Base-by-base conservation (phyloP, 805 yeast species). In the Nakazawaea populi region DNA sequence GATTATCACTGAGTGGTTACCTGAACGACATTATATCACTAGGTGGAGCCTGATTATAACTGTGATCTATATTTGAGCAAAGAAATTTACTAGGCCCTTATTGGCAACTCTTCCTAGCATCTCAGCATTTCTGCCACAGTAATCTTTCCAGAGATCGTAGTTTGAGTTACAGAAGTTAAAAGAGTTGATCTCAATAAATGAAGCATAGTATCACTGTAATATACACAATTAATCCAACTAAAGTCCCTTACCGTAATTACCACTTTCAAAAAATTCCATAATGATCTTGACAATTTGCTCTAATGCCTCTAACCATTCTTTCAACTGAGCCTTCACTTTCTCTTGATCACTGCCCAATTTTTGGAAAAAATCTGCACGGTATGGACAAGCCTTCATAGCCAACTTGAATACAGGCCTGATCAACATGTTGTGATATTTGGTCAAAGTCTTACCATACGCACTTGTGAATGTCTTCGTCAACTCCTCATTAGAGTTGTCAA, bases 351-450 rank as follows among this genome's bases (percentile, higher is more conserved):
- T 75, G 52, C 96, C 96, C 59, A 89, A 77, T 72, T 89, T 89
- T 53, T 68, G 83, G 62, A 88, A 89, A 64, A 89, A 87, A 63
- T 83, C 96, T 65, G 80, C 82, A 73, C 96, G 81, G 70, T 88
- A 90, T 10, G 97, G 97, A 68, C 96, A 88, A 1, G 96, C 95
- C 68, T 87, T 87, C 96, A 89, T 90, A 46, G 97, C 97, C 65
- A 90, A 76, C 71, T 88, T 88, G 79, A 89, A 89, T 48, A 90
- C 82, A 30, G 96, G 96, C 63, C 85, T 86, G 55, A 89, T 76
- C 61, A 89, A 73, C 77, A 89, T 80, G 49, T 85, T 83, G 71
- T 89, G 97, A 70, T 82, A 84, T 68, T 89, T 82, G 53, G 85
- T 77, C 64, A 89, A 77, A 5, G 96, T 89, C 70, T 85, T 86